Base-by-base conservation (phyloP, 1,284 basidiomycete species). In the Limonomyces culmigenus region DNA sequence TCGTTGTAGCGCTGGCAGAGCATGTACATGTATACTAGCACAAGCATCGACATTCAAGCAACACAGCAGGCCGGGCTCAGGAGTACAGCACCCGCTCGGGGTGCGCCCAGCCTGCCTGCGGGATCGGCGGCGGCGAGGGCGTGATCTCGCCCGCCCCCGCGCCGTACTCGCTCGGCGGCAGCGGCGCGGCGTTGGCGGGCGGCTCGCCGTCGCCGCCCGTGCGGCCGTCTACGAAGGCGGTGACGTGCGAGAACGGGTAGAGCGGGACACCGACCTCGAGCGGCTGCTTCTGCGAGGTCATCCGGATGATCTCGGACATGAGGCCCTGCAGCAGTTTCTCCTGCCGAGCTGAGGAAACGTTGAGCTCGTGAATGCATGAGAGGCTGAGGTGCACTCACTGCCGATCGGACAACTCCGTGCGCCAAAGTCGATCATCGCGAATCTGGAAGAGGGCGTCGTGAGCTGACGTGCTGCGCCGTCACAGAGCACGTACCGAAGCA, bases 281-380 rank as follows among this genome's bases (percentile, higher is more conserved):
- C 12, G 83, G 79, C 42, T 70, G 69, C 47, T 75, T 74, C 51
- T 84, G 79, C 14, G 65, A 70, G 12, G 83, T 85, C 60, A 81
- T 68, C 38, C 74, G 63, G n/a, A 85, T 71, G 41, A 85, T 84
- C 50, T 84, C 83, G 33, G 69, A 62, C 83, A 86, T 84, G 25
- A 85, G 60, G 2, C 75, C 78, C 47, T 84, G 80, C n/a, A 86
- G 60, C 14, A 86, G 58, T 43, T 67, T 69, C 51, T 85, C 80
- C 56, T 85, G 81, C 19, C 80, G 78, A 31, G 69, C 79, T 84
- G 20, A 14, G 10, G 12, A 13, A 34, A 38, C 29, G 31, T 47
- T 38, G 36, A 27, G 32, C 25, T 35, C 21, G 36, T 13, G 30
- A 10, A 8, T 13, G 30, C 30, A 37, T 18, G 43, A 32, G 15